Conservation (phyloP, 2,329 filamentous ascomycete species). For the Ophiostoma angusticollis region DNA sequence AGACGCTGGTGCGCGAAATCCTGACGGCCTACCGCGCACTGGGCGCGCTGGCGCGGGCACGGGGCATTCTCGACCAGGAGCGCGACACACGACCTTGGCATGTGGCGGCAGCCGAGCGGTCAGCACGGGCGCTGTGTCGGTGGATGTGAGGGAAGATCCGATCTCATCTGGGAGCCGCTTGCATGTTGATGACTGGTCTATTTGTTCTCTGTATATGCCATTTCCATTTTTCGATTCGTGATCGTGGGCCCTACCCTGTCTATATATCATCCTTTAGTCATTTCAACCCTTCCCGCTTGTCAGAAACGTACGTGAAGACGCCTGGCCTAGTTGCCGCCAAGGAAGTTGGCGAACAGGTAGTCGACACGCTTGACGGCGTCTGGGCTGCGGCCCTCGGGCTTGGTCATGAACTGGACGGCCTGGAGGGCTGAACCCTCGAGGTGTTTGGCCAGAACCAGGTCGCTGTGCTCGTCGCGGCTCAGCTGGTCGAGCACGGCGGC, state of each 20-base stretch:
- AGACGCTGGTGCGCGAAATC: constrained; percentile 57
- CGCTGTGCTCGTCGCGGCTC: constrained; percentile 59
- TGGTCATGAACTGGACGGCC: constrained; percentile 71
- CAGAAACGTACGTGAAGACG: background rate
- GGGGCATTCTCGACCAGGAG: constrained; percentile 47
- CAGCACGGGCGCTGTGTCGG: constrained; percentile 50
- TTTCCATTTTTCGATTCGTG: constrained; percentile 1
- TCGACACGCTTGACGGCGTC: constrained; percentile 69
- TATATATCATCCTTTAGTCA: background rate
- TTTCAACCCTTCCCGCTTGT: background rate
- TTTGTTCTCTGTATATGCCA: background rate
- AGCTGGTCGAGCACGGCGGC: constrained; percentile 80
- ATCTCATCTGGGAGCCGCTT: background rate
- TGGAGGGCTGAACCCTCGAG: constrained; percentile 64
- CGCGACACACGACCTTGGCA: constrained; percentile 64
- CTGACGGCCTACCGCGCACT: constrained; percentile 55
- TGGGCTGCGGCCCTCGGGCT: constrained; percentile 56
- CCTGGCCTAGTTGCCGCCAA: constrained; percentile 19
- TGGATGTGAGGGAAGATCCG: constrained; percentile 37
- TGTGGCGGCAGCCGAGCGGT: constrained; percentile 58
- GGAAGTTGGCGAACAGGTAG: constrained; percentile 82
- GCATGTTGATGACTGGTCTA: too few species aligned
- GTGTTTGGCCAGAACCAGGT: constrained; percentile 70
- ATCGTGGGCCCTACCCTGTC: background rate
- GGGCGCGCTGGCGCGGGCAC: constrained; percentile 53